Percentiles rank a stretch among this genome's conserved stretches.
Conservation (phyloP, 176 grass and related monocot genomes). For the Oryza coarctata region DNA sequence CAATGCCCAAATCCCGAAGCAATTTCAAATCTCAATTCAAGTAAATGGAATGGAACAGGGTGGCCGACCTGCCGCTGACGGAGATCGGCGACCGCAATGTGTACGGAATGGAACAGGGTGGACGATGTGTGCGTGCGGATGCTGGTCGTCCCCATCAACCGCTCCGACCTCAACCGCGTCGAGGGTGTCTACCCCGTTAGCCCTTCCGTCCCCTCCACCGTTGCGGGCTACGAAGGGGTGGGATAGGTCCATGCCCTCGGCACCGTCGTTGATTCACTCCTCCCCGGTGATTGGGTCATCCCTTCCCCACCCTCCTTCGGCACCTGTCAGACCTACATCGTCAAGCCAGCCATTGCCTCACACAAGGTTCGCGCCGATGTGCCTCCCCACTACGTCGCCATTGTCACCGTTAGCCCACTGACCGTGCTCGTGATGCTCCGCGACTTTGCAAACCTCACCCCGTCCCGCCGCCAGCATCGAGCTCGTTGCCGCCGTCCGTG, state of each 20-base stretch:
- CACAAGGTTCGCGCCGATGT: constrained; percentile 69
- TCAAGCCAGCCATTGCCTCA: constrained; percentile 63
- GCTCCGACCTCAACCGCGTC: constrained; percentile 85
- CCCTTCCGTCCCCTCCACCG: constrained; percentile 64
- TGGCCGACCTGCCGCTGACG: constrained; percentile 48
- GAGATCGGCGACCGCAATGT: constrained; percentile 61
- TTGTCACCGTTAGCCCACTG: constrained; percentile 74
- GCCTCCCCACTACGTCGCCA: constrained; percentile 77
- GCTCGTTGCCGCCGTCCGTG: too few species aligned
- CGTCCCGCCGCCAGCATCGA: too few species aligned
- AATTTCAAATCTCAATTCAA: too few species aligned
- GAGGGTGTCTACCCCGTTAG: constrained; percentile 93
- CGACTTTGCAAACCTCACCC: constrained; percentile 73
- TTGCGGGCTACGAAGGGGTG: constrained; percentile 88
- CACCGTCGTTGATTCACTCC: constrained; percentile 48
- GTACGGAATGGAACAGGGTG: constrained; percentile 45
- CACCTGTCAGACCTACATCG: constrained; percentile 81
- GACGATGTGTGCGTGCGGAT: constrained; percentile 82
- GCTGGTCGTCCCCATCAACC: constrained; percentile 92
- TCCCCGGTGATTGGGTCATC: constrained; percentile 84
- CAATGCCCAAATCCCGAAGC: background rate
- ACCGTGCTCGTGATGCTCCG: constrained; percentile 78
- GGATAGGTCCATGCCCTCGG: constrained; percentile 74
- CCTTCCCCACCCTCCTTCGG: constrained; percentile 86
- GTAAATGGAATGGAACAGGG: background rate